phyloP scores from a whole-genome alignment of 2,329 filamentous ascomycete species.

The Aspergillus aculeatinus region DNA sequence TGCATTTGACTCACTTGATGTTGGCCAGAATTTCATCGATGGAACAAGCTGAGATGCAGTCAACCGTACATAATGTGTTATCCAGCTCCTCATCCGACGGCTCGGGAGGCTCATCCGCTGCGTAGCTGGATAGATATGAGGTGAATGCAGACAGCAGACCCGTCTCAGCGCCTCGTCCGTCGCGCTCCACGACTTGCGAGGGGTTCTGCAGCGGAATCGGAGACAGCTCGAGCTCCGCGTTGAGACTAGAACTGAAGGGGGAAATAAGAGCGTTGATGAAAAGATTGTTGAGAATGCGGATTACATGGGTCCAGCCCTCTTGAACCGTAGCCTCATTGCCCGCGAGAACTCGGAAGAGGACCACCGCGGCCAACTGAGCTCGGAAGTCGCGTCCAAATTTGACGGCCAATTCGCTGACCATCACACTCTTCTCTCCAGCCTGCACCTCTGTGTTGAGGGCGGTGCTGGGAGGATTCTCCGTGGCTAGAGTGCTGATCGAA shows the following conservation, averaged over 20 bases:
- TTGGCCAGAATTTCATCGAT: slow-evolving; percentile 81
- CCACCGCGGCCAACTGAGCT: slow-evolving; percentile 87
- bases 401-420: slow-evolving; percentile 97
- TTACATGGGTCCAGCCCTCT: slow-evolving; percentile 62
- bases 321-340: slow-evolving; percentile 77
- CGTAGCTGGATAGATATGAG: slow-evolving; percentile 97
- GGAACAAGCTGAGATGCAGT: slow-evolving; percentile 87
- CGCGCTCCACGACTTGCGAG: slow-evolving; percentile 88
- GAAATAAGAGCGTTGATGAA: slow-evolving; percentile 94
- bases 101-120: slow-evolving; percentile 94
- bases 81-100: slow-evolving; percentile 96
- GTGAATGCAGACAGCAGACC: slow-evolving; percentile 93
- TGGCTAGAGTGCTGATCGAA: slow-evolving; percentile 83
- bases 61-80: slow-evolving; percentile 89
- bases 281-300: slow-evolving; percentile 90
- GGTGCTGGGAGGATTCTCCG: slow-evolving; percentile 74
- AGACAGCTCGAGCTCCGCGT: slow-evolving; percentile 67
- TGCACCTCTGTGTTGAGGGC: slow-evolving; percentile 93
- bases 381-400: slow-evolving; percentile 92
- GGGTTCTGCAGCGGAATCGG: slow-evolving; percentile 87
- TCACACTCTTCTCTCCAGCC: slow-evolving; percentile 85
- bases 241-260: slow-evolving; percentile 67
- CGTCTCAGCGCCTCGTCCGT: slow-evolving; percentile 71
- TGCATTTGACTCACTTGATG: slow-evolving; percentile 62
- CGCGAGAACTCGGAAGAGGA: slow-evolving; percentile 89